phyloP scores from a whole-genome alignment of 2,329 filamentous ascomycete species.

The Paecilomyces variotii region DNA sequence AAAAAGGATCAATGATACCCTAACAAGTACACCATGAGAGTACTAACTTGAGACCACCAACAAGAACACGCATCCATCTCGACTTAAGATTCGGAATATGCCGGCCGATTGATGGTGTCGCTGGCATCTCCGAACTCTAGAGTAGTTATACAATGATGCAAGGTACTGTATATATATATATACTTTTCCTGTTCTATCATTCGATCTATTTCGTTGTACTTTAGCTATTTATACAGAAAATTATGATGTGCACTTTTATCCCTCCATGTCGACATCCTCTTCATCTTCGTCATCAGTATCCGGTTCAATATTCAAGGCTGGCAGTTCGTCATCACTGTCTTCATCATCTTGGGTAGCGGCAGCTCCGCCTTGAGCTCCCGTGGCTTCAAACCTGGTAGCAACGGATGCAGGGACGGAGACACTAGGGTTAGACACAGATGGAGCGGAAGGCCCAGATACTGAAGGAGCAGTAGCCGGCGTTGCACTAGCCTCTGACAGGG shows the following conservation, averaged over 20 bases:
- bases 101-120: too few relatives aligned
- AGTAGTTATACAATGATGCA: too few relatives aligned
- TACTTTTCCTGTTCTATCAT: neutral
- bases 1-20: too few relatives aligned
- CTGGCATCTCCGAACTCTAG: too few relatives aligned
- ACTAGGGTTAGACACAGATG: neutral
- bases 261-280: slow-evolving; percentile 19
- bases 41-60: too few relatives aligned
- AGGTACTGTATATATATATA: neutral
- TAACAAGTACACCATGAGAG: too few relatives aligned
- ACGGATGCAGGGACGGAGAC: neutral
- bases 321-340: slow-evolving; percentile 43
- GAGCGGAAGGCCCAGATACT: neutral
- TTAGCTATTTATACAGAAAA: neutral
- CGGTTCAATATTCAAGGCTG: slow-evolving; percentile 39
- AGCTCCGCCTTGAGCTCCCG: neutral
- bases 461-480: neutral
- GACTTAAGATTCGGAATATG: too few relatives aligned
- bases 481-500: neutral
- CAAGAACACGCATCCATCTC: too few relatives aligned
- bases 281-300: slow-evolving; percentile 40
- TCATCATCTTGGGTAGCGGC: slow-evolving; percentile 17
- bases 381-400: slow-evolving; percentile 11
- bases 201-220: neutral
- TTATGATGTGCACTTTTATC: slow-evolving; percentile 4